Base-by-base conservation (phyloP, 768 basidiomycete species). In the Lactarius vividus region DNA sequence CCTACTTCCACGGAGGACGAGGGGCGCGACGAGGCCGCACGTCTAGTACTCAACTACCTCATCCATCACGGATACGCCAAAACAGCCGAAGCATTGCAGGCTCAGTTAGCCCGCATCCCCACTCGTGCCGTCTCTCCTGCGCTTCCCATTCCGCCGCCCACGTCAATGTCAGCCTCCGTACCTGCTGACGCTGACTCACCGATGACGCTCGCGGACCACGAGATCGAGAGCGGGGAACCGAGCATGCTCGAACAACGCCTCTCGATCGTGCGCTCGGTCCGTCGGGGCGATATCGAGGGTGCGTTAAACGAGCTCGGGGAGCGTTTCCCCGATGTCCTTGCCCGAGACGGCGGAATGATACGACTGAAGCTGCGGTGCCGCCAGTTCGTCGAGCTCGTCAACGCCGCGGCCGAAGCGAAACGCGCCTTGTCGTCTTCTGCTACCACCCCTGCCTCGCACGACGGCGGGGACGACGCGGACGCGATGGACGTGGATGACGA, bases 361-460 rank as follows among this genome's bases (percentile, higher is more conserved):
- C 76, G 84, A n/a, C 91, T 94, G 80, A 91, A 90, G 74, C 76
- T 96, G 70, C 84, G 88, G 29, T 92, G 92, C 76, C 83, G 92
- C 71, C 91, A 89, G 75, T 93, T 95, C 71, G 86, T 95, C 54
- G 93, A 95, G 75, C 82, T 93, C 33, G 63, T 64, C 57, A 62
- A 70, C 42, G 68, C 57, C 46, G 68, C 66, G 9, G 70, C 67
- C 39, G 68, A 54, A 57, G 65, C 37, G 63, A 70, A 58, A 59
- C 63, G 68, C 44, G 61, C 63, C 16, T 11, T 49, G 46, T 49
- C 37, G 15, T 64, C 57, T 6, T 52, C 56, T 11, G 29, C 61
- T 29, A 29, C 61, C 9, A 8, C 61, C 15, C 40, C 65, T 6
- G 42, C 42, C 61, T 59, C 46, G 39, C 61, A 59, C 56, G 39